Conservation (phyloP, 2,329 filamentous ascomycete species). For the Fonsecaea multimorphosa region DNA sequence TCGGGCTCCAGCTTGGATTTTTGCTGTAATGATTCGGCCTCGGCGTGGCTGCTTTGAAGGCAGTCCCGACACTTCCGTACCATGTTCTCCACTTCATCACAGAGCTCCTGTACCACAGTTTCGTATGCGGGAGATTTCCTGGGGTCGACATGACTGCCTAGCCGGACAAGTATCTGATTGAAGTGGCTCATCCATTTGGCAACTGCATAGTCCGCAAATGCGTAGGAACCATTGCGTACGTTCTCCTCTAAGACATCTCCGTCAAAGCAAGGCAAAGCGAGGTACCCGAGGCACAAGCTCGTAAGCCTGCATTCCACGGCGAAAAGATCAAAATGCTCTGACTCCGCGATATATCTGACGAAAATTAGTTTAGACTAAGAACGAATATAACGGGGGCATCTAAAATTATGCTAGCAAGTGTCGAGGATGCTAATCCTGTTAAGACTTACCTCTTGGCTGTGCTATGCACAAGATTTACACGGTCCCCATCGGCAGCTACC, state of each 20-base stretch:
- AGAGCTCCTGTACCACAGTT: not conserved
- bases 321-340: conserved; percentile 37
- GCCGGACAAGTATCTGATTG: conserved; percentile 23
- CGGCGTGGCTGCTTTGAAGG: not conserved
- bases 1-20: not conserved
- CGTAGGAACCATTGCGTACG: conserved; percentile 43
- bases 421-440: conserved; percentile 26
- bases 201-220: conserved; percentile 50
- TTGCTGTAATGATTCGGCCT: not conserved
- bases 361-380: not conserved
- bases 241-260: conserved; percentile 23
- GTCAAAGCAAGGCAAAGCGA: conserved; percentile 46
- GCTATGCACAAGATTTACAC: conserved; percentile 49
- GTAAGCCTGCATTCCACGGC: conserved; percentile 43
- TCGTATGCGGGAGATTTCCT: not conserved
- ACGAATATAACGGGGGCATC: not conserved
- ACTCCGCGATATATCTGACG: conserved; percentile 27
- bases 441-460: conserved; percentile 46
- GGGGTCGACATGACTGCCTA: not conserved
- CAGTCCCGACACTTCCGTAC: not conserved
- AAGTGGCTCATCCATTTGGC: conserved; percentile 48
- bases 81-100: not conserved
- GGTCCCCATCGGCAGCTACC: conserved; percentile 44
- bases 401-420: not conserved
- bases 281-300: conserved; percentile 45